Conservation (phyloP, 441 rosid species). For the Brassica hybrid region DNA sequence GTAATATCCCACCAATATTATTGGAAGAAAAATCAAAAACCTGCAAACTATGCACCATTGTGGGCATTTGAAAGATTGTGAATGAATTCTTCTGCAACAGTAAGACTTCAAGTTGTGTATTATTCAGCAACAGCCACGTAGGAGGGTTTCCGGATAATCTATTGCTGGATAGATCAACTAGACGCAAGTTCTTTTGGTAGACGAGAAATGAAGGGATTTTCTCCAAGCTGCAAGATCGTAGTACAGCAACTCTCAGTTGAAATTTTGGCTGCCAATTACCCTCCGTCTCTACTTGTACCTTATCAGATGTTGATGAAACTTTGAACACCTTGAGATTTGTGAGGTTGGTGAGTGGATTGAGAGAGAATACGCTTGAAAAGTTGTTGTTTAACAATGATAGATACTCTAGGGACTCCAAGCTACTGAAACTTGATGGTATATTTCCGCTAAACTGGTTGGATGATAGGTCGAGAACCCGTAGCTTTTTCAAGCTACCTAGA, state of each 20-base stretch:
- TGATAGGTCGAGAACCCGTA: slow-evolving; percentile 21
- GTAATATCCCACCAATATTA: background rate
- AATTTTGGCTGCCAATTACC: slow-evolving; percentile 5
- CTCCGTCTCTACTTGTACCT: slow-evolving; percentile 12
- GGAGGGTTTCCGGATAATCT: slow-evolving; percentile 22
- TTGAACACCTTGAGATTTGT: slow-evolving; percentile 32
- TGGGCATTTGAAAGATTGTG: background rate
- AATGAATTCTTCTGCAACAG: background rate
- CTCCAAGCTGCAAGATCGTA: slow-evolving; percentile 17
- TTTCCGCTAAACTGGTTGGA: slow-evolving; percentile 25
- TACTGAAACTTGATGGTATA: background rate
- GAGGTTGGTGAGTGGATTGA: slow-evolving; percentile 22
- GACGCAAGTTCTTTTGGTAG: slow-evolving; percentile 15
- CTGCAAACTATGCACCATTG: background rate
- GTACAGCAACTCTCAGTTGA: slow-evolving; percentile 17
- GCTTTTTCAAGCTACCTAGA: slow-evolving; percentile 10
- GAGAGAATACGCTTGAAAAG: slow-evolving; percentile 16
- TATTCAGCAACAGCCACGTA: slow-evolving; percentile 31
- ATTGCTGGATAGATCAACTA: slow-evolving; percentile 33
- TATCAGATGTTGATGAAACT: slow-evolving; percentile 10
- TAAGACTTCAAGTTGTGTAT: slow-evolving; percentile 14
- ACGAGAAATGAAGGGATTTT: slow-evolving; percentile 32
- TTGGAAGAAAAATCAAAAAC: slow-evolving; percentile 17
- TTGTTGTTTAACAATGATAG: slow-evolving; percentile 13
- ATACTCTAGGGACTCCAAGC: slow-evolving; percentile 26